A percentile compares a stretch with the other conserved stretches of the same genome.
Evolutionary conservation across 73 alveolate genomes (phyloP).

Genomic region (Paramecium caudatum): DNA sequence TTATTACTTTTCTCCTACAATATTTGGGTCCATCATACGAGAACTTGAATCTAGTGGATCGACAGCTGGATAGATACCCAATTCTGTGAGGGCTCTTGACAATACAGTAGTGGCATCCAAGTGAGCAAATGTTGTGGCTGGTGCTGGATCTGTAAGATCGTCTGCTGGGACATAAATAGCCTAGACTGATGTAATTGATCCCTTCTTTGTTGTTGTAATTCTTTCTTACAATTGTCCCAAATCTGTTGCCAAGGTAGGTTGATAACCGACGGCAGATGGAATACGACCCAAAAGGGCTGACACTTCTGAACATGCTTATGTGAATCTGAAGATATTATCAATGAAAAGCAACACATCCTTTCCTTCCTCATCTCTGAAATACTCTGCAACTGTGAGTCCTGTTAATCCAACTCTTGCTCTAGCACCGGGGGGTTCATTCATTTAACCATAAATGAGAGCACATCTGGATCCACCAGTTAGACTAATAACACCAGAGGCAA

Average conservation of each 20-base stretch:
- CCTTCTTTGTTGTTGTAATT: constrained; percentile 97
- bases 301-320: constrained; percentile 99
- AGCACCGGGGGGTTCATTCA: constrained; percentile 99
- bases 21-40: constrained; percentile 97
- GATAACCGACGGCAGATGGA: constrained; percentile 99
- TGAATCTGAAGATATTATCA: constrained; percentile 98
- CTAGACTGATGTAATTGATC: constrained; percentile 98
- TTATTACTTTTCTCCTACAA: constrained; percentile 87
- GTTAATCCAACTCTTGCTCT: constrained; percentile 98
- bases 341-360: constrained; percentile 98
- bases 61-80: constrained; percentile 99
- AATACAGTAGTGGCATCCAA: constrained; percentile 98
- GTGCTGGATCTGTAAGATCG: constrained; percentile 99
- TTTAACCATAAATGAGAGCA: constrained; percentile 98
- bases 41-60: constrained; percentile 98
- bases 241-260: constrained; percentile 98
- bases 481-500: constrained; percentile 86
- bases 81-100: constrained; percentile 92
- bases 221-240: constrained; percentile 97
- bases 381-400: constrained; percentile 98
- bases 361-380: constrained; percentile 98
- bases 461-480: constrained; percentile 89
- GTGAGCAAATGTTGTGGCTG: constrained; percentile 99
- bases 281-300: constrained; percentile 99
- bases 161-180: constrained; percentile 99